Percentiles rank a stretch among this genome's conserved stretches.
Evolutionary conservation across 768 basidiomycete genomes (phyloP).

Genomic region (Pisolithus sp.): DNA sequence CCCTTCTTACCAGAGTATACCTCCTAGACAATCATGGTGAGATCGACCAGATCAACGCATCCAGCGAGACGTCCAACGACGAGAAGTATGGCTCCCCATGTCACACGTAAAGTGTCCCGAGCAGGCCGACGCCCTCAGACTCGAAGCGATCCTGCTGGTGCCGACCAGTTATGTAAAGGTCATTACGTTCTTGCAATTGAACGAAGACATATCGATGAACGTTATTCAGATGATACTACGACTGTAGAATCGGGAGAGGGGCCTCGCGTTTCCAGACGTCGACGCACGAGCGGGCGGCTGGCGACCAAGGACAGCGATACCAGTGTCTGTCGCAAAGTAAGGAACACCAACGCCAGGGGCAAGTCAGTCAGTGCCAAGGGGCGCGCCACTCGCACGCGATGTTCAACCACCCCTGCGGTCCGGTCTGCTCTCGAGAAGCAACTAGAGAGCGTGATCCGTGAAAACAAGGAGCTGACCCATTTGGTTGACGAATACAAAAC

Average conservation of each 20-base stretch:
- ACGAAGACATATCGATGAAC: background rate
- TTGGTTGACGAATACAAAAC: slow-evolving; percentile 38
- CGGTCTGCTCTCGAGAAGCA: slow-evolving; percentile 35
- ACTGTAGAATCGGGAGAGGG: background rate
- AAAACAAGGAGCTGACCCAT: slow-evolving; percentile 36
- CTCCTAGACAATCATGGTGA: slow-evolving; percentile 13
- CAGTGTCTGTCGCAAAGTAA: no score
- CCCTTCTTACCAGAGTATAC: no score
- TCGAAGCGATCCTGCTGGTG: background rate
- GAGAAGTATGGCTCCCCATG: slow-evolving; percentile 17
- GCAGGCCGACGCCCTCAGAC: slow-evolving; percentile 1
- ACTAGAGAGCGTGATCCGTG: slow-evolving; percentile 30
- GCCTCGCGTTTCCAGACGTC: background rate
- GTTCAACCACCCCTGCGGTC: slow-evolving; percentile 23
- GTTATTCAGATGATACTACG: background rate
- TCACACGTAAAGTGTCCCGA: slow-evolving; percentile 17
- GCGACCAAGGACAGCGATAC: no score
- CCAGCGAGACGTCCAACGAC: slow-evolving; percentile 5
- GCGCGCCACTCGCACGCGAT: slow-evolving; percentile 27
- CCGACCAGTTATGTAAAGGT: background rate
- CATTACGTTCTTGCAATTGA: background rate
- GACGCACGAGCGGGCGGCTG: background rate
- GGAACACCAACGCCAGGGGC: background rate
- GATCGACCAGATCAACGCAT: slow-evolving; percentile 3
- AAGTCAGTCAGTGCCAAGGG: background rate